phyloP scores from a whole-genome alignment of 129 eudicot species.

The Gnaphalium uliginosum region DNA sequence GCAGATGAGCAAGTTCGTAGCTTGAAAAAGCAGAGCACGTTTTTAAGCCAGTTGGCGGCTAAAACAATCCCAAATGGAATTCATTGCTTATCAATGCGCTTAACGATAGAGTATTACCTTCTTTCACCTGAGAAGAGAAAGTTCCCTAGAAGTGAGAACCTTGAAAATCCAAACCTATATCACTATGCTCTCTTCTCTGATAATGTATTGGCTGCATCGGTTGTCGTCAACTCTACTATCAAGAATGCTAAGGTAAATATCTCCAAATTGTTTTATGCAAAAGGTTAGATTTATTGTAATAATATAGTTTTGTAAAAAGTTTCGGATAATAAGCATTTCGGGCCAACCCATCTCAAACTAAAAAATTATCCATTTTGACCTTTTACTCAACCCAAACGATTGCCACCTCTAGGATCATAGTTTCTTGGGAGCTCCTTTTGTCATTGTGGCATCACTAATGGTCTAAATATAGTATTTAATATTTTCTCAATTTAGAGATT shows the following conservation, averaged over 20 bases:
- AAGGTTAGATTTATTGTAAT: neutral
- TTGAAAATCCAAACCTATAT: constrained; percentile 71
- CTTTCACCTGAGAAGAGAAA: constrained; percentile 72
- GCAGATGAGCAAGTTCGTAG: constrained; percentile 95
- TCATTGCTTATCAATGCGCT: constrained; percentile 80
- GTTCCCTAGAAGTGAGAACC: constrained; percentile 80
- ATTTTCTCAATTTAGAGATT: neutral
- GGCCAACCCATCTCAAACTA: neutral
- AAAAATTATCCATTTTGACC: neutral
- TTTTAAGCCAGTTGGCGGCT: constrained; percentile 92
- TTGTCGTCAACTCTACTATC: constrained; percentile 88
- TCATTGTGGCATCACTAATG: neutral
- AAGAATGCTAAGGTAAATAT: constrained; percentile 76
- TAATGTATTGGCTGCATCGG: constrained; percentile 96
- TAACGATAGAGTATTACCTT: constrained; percentile 85
- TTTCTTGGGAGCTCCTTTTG: constrained; percentile 6
- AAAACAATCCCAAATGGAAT: constrained; percentile 96
- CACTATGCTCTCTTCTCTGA: constrained; percentile 97
- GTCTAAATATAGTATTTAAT: neutral
- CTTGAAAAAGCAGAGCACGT: constrained; percentile 93
- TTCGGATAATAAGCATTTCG: neutral
- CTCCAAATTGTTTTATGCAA: neutral
- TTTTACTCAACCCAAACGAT: neutral
- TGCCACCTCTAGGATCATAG: constrained; percentile 4
- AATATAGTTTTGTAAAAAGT: neutral